phyloP scores from a whole-genome alignment of 768 basidiomycete species.

The Pholiota microspora region DNA sequence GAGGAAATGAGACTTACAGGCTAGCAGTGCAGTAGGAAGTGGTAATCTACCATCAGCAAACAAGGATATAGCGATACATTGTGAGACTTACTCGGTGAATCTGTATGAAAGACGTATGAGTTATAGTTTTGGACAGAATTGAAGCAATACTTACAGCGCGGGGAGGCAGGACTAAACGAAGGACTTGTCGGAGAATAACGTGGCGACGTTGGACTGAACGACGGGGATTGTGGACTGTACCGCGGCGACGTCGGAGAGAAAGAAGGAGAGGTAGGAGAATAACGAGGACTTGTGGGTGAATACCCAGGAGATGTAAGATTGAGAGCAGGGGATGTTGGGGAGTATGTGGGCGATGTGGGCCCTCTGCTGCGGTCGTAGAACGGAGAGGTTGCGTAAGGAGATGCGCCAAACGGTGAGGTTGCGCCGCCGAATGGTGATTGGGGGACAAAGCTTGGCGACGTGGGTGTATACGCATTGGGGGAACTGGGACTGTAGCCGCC shows the following conservation, averaged over 20 bases:
- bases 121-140: conserved; percentile 2
- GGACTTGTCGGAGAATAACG: conserved; percentile 89
- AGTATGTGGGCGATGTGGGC: conserved; percentile 80
- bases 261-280: conserved; percentile 81
- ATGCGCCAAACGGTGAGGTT: conserved; percentile 79
- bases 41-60: conserved; percentile 22
- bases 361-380: conserved; percentile 66
- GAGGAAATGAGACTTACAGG: conserved; percentile 50
- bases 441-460: conserved; percentile 82
- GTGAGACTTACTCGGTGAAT: conserved; percentile 72
- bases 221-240: conserved; percentile 87
- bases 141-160: conserved; percentile 60
- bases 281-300: conserved; percentile 83
- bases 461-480: conserved; percentile 85
- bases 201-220: conserved; percentile 88
- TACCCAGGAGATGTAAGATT: conserved; percentile 82
- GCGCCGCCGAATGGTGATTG: conserved; percentile 83
- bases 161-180: conserved; percentile 92
- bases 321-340: conserved; percentile 83
- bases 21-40: conserved; percentile 28
- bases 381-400: conserved; percentile 82
- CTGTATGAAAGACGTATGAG: conserved; percentile 35
- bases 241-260: conserved; percentile 85
- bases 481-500: conserved; percentile 91
- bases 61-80: conserved; percentile 5